Base-by-base conservation (phyloP, 108 stramenopile species). In the Nitzschia palea region DNA sequence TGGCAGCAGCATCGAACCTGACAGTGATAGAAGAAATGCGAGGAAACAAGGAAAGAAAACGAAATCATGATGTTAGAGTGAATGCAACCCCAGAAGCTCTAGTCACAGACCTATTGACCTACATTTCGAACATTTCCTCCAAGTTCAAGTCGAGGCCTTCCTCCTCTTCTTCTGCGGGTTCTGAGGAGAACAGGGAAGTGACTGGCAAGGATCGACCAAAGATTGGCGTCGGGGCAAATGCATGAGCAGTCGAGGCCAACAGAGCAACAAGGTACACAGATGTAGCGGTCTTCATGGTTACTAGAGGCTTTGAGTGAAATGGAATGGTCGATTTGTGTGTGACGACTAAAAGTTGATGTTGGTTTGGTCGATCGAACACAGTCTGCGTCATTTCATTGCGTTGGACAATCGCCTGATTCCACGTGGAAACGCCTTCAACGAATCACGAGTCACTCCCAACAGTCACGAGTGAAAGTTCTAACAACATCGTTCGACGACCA, bases 1-100 rank as follows among this genome's bases (percentile, higher is more conserved):
- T 90, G 43, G 88, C 91, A 30, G 91, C 91, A 22, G 91, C 91
- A 59, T 93, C 91, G 62, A 93, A 93, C 78, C 85, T 88, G 25
- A 31, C 18, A 26, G 15, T 37, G 47, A 26, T 34, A 55, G 29
- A n/a, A 14, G 65, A 18, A 48, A 12, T 40, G 8, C 15, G 4
- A 64, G 33, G 28, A 43, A 30, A 70, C 0, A 43, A 22, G 48
- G 37, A n/a, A 50, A 15, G 15, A 30, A 30, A 37, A 4, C 0
- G 27, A 20, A 47, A 42, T 22, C 3, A 71, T 54, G 37, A 22
- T 23, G 27, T 44, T 26, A 37, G 33, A 40, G 25, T 30, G 52
- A 36, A 59, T 12, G 50, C 0, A 29, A 33, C 20, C 43, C 26
- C 30, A 67, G 27, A 32, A 6, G 20, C n/a, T 27, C 26, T 2